Base-by-base conservation (phyloP, 1,284 basidiomycete genomes). In the Malassezia dermatis region DNA sequence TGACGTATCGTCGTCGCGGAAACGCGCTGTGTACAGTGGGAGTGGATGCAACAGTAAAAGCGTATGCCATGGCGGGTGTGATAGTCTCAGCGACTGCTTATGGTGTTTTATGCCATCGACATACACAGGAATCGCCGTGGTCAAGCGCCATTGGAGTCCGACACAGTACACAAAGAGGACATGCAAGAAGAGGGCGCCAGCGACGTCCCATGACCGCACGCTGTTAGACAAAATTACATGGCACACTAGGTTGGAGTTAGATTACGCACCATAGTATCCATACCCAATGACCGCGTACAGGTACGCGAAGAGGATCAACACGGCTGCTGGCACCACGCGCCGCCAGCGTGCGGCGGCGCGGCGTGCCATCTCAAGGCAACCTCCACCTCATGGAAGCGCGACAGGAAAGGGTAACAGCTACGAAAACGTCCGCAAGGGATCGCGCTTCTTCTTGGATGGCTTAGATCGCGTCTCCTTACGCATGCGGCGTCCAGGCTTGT, bases 401-500 rank as follows among this genome's bases (percentile, higher is more conserved):
- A 27, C 48, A 17, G 10, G n/a, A 11, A 37, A 4, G 26, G 6
- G 23, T 11, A 27, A 13, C 17, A n/a, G 2, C 55, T 57, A 57
- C 23, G 55, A 27, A 40, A 57, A 57, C 8, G 50, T 46, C 23
- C 42, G 41, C 24, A 57, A 45, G n/a, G 55, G 55, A 46, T 57
- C 55, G 15, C 24, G 30, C 42, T 55, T 55, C 43, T 56, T 47
- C 23, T 24, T 24, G n/a, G 7, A 13, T 1, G 49, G 15, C 48
- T 31, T 46, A 6, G 47, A n/a, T 19, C 34, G 37, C 23, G 27
- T 37, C 1, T 10, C 43, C 43, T 30, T 24, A 17, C 44, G 28
- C 13, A 5, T n/a, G n/a, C 40, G 48, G 39, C 28, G 28, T 6
- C 47, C 39, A 8, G 23, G 23, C 40, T 51, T 50, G 48, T 45